Evolutionary conservation across 129 eudicot species (phyloP).

Genomic region (Chrysanthemum lavandulifolium): DNA sequence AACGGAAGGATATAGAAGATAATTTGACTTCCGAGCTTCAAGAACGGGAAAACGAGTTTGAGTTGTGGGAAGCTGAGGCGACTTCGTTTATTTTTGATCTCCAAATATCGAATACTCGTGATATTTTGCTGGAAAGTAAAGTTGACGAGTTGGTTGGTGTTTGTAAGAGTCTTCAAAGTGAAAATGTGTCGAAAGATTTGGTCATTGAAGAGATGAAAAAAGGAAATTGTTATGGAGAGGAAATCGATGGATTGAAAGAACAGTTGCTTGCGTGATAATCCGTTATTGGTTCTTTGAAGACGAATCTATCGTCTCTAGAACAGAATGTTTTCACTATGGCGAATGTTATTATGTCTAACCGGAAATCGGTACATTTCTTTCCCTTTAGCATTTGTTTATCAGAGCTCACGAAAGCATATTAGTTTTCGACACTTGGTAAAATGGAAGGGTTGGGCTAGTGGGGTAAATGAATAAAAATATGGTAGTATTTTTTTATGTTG

Average conservation of each 20-base stretch:
- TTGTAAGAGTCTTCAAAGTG: slow-evolving; percentile 64
- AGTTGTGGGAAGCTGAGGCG: slow-evolving; percentile 96
- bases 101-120: slow-evolving; percentile 66
- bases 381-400: not conserved
- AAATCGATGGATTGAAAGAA: slow-evolving; percentile 52
- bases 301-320: slow-evolving; percentile 65
- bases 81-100: slow-evolving; percentile 79
- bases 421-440: not conserved
- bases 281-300: slow-evolving; percentile 54
- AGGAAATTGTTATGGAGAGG: slow-evolving; percentile 50
- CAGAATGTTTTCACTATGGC: slow-evolving; percentile 41
- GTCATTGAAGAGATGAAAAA: slow-evolving; percentile 72
- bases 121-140: slow-evolving; percentile 60
- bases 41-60: slow-evolving; percentile 66
- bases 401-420: not conserved
- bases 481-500: not conserved
- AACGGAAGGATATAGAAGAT: slow-evolving; percentile 47
- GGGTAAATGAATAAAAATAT: not conserved
- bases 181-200: slow-evolving; percentile 47
- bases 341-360: slow-evolving; percentile 40
- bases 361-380: slow-evolving; percentile 45
- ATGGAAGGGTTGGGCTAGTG: not conserved
- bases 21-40: slow-evolving; percentile 60
- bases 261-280: slow-evolving; percentile 62
- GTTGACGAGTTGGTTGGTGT: slow-evolving; percentile 64